These are phyloP conservation scores for Pterocarpus santalinus DNA, from an alignment of 306 rosid genomes.

Conservation along the genomic window DNA sequence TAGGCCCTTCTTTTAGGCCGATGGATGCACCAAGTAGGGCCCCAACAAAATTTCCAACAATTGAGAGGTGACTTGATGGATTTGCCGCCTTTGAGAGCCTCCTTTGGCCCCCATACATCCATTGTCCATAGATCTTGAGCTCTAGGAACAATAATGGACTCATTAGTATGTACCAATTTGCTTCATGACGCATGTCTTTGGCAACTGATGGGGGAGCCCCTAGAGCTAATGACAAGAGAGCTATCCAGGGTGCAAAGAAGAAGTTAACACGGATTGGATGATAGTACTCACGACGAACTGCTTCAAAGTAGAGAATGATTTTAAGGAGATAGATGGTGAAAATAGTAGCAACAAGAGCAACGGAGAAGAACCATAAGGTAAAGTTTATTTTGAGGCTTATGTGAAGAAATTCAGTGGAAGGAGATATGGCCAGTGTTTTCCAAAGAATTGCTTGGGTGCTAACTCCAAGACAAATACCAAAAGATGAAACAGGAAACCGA, in stretches of 20 bases:
- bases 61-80: slow-evolving; percentile 73
- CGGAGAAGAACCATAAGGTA: slow-evolving; percentile 68
- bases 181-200: slow-evolving; percentile 50
- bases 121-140: slow-evolving; percentile 89
- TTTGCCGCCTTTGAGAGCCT: slow-evolving; percentile 86
- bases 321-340: slow-evolving; percentile 65
- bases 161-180: slow-evolving; percentile 84
- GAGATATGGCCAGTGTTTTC: slow-evolving; percentile 72
- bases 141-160: slow-evolving; percentile 69
- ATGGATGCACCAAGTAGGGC: slow-evolving; percentile 79
- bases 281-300: slow-evolving; percentile 81
- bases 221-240: slow-evolving; percentile 74
- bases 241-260: slow-evolving; percentile 84
- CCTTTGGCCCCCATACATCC: slow-evolving; percentile 81
- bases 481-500: slow-evolving; percentile 70
- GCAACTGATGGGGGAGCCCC: slow-evolving; percentile 75
- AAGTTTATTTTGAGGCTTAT: slow-evolving; percentile 62
- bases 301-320: slow-evolving; percentile 74
- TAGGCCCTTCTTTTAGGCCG: slow-evolving; percentile 84
- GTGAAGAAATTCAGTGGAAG: slow-evolving; percentile 75
- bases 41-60: slow-evolving; percentile 86
- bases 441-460: slow-evolving; percentile 87
- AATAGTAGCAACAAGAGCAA: slow-evolving; percentile 53
- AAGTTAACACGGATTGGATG: slow-evolving; percentile 83
- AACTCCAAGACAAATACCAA: slow-evolving; percentile 86